Evolutionary conservation across 2,329 filamentous ascomycete genomes (phyloP).

Genomic region (Penicillium rolfsii): DNA sequence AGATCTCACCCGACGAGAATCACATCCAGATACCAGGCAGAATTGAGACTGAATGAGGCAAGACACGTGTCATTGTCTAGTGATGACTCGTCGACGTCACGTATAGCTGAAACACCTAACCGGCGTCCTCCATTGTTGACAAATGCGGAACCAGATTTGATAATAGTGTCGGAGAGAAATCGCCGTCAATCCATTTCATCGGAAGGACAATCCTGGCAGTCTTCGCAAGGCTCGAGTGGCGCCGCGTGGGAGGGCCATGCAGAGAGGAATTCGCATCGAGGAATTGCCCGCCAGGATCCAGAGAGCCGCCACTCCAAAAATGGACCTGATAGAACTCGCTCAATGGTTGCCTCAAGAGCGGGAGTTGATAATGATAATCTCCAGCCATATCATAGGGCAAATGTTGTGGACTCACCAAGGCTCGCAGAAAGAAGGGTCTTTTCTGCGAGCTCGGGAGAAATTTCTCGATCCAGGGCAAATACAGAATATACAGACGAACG

Average conservation of each 20-base stretch:
- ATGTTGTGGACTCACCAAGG: not conserved
- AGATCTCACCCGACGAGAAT: not conserved
- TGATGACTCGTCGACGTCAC: not conserved
- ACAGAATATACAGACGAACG: not conserved
- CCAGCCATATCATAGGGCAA: not conserved
- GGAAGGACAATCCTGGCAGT: not conserved
- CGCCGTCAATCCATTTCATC: not conserved
- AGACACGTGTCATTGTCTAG: not conserved
- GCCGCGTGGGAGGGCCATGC: not conserved
- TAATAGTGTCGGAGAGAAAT: not conserved
- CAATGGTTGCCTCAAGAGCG: not conserved
- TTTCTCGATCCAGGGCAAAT: not conserved
- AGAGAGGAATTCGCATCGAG: not conserved
- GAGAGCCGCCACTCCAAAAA: not conserved
- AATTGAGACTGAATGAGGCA: not conserved
- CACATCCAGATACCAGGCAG: not conserved
- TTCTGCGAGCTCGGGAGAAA: not conserved
- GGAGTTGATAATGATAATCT: not conserved
- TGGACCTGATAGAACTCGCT: not conserved
- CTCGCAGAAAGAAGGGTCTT: not conserved
- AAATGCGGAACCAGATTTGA: not conserved
- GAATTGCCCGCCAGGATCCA: not conserved
- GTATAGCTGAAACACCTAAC: too few species aligned
- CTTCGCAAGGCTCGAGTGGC: slow-evolving; percentile 2
- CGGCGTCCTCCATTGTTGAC: not conserved